Evolutionary conservation across 2,329 filamentous ascomycete genomes (phyloP).

Genomic region (Diaporthe longicolla): DNA sequence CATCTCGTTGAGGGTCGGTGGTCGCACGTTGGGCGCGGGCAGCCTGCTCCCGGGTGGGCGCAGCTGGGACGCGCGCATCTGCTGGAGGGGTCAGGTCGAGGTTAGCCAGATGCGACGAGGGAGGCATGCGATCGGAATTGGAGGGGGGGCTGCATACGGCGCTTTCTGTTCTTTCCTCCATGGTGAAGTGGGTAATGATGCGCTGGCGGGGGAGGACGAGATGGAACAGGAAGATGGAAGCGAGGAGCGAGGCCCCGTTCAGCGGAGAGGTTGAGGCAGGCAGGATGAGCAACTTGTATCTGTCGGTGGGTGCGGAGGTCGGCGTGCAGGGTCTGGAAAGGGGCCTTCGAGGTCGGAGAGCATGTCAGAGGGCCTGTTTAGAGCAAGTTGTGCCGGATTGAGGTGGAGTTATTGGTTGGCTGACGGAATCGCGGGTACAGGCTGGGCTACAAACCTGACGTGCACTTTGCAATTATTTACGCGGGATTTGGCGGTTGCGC

Average conservation of each 20-base stretch:
- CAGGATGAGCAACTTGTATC: constrained; percentile 43
- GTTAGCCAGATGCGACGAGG: constrained; percentile 10
- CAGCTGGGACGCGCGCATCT: constrained; percentile 47
- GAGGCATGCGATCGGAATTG: background rate
- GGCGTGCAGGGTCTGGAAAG: constrained; percentile 10
- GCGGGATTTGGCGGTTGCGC: constrained; percentile 31
- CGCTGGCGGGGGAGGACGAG: constrained; percentile 42
- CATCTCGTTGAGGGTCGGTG: constrained; percentile 64
- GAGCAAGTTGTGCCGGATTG: constrained; percentile 30
- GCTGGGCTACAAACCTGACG: background rate
- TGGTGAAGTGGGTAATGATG: constrained; percentile 48
- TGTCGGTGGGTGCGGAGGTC: constrained; percentile 9
- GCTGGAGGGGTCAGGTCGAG: constrained; percentile 28
- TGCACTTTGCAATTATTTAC: constrained; percentile 38
- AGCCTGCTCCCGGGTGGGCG: constrained; percentile 44
- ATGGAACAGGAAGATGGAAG: constrained; percentile 42
- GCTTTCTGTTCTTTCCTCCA: constrained; percentile 54
- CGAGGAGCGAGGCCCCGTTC: constrained; percentile 43
- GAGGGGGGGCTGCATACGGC: constrained; percentile 48
- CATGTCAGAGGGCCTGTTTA: background rate
- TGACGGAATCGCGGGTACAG: background rate
- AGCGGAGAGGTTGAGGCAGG: constrained; percentile 41
- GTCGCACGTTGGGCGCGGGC: constrained; percentile 43
- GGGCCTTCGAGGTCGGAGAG: constrained; percentile 11
- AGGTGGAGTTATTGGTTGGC: constrained; percentile 36